These are phyloP conservation scores for Syncephalastrum sp. DNA, from an alignment of 371 early-diverging fungal species.

Conservation along the genomic window DNA sequence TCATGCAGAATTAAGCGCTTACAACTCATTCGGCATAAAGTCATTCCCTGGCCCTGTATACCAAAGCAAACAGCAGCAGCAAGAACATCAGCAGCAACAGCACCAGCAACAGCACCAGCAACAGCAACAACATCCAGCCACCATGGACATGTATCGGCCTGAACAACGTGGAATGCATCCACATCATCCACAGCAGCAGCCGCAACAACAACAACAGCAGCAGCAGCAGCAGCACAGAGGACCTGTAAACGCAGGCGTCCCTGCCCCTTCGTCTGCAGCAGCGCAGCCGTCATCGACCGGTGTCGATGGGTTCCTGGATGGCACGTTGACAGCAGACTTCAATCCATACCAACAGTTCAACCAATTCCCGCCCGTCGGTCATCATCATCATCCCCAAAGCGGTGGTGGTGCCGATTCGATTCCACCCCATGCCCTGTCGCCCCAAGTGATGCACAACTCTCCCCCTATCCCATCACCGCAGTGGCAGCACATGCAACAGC, in stretches of 20 bases:
- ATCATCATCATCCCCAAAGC: background rate
- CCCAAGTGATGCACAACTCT: background rate
- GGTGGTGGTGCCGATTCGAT: constrained; percentile 3
- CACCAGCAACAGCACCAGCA: constrained; percentile 12
- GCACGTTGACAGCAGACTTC: constrained; percentile 8
- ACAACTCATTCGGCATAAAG: constrained; percentile 10
- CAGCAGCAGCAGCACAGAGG: constrained; percentile 10
- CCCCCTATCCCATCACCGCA: constrained; percentile 5
- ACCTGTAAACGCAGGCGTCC: background rate
- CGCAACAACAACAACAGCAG: constrained; percentile 13
- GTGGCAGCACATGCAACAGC: constrained; percentile 4
- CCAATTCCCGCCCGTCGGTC: constrained; percentile 6
- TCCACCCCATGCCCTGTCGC: constrained; percentile 8
- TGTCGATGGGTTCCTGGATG: constrained; percentile 7
- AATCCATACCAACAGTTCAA: constrained; percentile 9
- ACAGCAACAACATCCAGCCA: constrained; percentile 1
- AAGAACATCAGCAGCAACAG: constrained; percentile 13
- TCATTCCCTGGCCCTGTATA: constrained; percentile 2
- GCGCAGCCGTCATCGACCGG: constrained; percentile 2
- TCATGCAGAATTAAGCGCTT: constrained; percentile 13
- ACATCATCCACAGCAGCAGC: constrained; percentile 5
- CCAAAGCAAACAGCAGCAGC: constrained; percentile 4
- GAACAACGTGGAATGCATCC: background rate
- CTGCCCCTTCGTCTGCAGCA: constrained; percentile 4
- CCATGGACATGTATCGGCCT: too few relatives aligned